These are phyloP conservation scores for Xerocomus minutiporus DNA, from an alignment of 1,284 basidiomycete genomes.

Conservation along the genomic window DNA sequence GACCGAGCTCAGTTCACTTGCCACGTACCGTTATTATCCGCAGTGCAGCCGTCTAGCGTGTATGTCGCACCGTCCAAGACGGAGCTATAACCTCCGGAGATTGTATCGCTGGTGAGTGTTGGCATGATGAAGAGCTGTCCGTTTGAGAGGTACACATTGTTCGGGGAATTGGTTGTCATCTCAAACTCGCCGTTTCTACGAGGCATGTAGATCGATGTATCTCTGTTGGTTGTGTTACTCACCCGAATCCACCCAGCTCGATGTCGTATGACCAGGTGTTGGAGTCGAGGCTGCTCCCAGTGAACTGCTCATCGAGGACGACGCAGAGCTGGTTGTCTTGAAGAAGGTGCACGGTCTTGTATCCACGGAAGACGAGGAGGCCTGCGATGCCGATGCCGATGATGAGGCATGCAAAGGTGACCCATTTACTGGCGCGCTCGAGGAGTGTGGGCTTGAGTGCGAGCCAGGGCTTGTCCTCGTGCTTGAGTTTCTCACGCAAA, in stretches of 20 bases:
- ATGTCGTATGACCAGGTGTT: slow-evolving; percentile 64
- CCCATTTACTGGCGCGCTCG: slow-evolving; percentile 39
- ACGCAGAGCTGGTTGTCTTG: slow-evolving; percentile 50
- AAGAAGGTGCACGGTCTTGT: slow-evolving; percentile 37
- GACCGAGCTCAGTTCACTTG: slow-evolving; percentile 16
- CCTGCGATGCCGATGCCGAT: slow-evolving; percentile 43
- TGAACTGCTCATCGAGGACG: slow-evolving; percentile 69
- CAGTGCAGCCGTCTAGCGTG: slow-evolving; percentile 66
- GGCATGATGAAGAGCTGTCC: slow-evolving; percentile 75
- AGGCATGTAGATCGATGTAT: slow-evolving; percentile 6
- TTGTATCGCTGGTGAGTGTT: slow-evolving; percentile 66
- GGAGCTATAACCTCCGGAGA: slow-evolving; percentile 46
- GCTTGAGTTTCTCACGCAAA: slow-evolving; percentile 42
- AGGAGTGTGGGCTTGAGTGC: slow-evolving; percentile 29
- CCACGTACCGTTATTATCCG: slow-evolving; percentile 19
- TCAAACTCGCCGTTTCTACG: slow-evolving; percentile 72
- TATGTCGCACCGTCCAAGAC: slow-evolving; percentile 63
- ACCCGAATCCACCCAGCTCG: slow-evolving; percentile 73
- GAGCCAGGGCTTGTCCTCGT: slow-evolving; percentile 53
- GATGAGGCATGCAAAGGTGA: slow-evolving; percentile 42
- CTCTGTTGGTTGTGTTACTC: slow-evolving; percentile 20
- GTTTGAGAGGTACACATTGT: slow-evolving; percentile 69
- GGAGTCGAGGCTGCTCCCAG: slow-evolving; percentile 41
- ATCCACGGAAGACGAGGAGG: slow-evolving; percentile 29
- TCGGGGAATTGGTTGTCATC: slow-evolving; percentile 63